phyloP scores from a whole-genome alignment of 2,329 filamentous ascomycete species.

The Hysterium pulicare region DNA sequence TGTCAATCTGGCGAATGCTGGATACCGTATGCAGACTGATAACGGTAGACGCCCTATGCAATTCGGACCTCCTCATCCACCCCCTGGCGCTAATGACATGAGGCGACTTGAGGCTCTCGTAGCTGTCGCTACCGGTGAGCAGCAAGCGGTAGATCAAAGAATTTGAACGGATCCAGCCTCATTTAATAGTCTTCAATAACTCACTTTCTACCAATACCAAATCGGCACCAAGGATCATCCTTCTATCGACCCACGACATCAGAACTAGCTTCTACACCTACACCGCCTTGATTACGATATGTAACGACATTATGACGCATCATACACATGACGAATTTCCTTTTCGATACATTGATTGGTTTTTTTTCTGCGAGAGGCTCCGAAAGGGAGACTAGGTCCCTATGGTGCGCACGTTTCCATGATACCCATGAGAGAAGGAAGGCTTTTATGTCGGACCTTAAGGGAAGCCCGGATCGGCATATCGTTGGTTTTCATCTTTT shows the following conservation, averaged over 20 bases:
- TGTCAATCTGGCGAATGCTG: slow-evolving; percentile 22
- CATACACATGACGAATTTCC: slow-evolving; percentile 8
- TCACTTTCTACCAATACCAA: too few species aligned
- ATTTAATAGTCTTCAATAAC: not conserved
- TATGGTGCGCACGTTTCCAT: slow-evolving; percentile 20
- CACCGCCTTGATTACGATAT: too few species aligned
- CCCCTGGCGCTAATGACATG: slow-evolving; percentile 47
- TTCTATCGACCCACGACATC: slow-evolving; percentile 24
- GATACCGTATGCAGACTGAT: slow-evolving; percentile 29
- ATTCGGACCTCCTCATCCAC: slow-evolving; percentile 32
- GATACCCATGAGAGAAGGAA: slow-evolving; percentile 25
- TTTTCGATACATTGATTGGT: slow-evolving; percentile 1
- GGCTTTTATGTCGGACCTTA: slow-evolving; percentile 18
- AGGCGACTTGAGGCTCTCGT: slow-evolving; percentile 60
- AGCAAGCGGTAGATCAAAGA: slow-evolving; percentile 32
- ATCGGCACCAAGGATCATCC: too few species aligned
- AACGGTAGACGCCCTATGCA: slow-evolving; percentile 25
- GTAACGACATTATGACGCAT: slow-evolving; percentile 9
- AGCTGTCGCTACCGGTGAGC: slow-evolving; percentile 62
- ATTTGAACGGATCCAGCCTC: slow-evolving; percentile 8
- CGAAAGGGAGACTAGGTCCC: slow-evolving; percentile 16
- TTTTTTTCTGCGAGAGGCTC: slow-evolving; percentile 15
- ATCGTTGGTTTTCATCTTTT: slow-evolving; percentile 5
- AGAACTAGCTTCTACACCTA: slow-evolving; percentile 13
- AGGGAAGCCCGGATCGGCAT: slow-evolving; percentile 10